phyloP scores from a whole-genome alignment of 805 yeast genomes.

The Candida tibetensis region DNA sequence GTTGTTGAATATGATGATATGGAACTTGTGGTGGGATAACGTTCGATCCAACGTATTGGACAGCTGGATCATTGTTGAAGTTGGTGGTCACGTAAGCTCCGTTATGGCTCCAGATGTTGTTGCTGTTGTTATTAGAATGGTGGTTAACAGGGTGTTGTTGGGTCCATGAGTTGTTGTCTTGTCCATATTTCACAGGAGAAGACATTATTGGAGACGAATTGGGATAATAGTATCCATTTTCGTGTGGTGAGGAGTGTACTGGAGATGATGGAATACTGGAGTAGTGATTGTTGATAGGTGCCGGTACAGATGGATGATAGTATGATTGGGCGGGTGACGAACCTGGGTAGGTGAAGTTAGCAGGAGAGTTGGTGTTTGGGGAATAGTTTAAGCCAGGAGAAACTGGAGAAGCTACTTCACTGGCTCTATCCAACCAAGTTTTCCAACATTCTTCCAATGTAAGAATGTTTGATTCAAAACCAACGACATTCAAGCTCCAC shows the following conservation, averaged over 20 bases:
- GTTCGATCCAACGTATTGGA: slow-evolving; percentile 19
- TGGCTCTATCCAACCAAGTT: slow-evolving; percentile 31
- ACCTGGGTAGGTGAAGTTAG: slow-evolving; percentile 5
- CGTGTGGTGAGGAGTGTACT: slow-evolving; percentile 8
- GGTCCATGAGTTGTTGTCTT: slow-evolving; percentile 7
- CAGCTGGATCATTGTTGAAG: slow-evolving; percentile 16
- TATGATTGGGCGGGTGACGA: slow-evolving; percentile 8
- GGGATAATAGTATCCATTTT: slow-evolving; percentile 13
- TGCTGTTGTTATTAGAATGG: too few relatives aligned
- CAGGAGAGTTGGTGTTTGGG: slow-evolving; percentile 1
- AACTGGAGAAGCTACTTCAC: not conserved
- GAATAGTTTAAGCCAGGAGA: slow-evolving; percentile 8
- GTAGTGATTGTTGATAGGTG: slow-evolving; percentile 7
- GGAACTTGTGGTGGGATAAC: slow-evolving; percentile 3
- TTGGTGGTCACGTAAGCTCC: slow-evolving; percentile 17
- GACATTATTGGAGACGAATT: slow-evolving; percentile 25
- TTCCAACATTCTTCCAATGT: slow-evolving; percentile 46
- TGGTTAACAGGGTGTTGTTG: slow-evolving; percentile 6
- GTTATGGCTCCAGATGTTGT: slow-evolving; percentile 25
- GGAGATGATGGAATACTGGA: slow-evolving; percentile 22
- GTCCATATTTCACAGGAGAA: slow-evolving; percentile 23
- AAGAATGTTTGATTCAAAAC: slow-evolving; percentile 35
- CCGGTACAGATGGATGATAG: not conserved
- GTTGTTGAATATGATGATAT: not conserved
- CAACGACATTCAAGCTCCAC: slow-evolving; percentile 54